Conservation (phyloP, 202 grass and related monocot genomes). For the Setaria viridis region DNA sequence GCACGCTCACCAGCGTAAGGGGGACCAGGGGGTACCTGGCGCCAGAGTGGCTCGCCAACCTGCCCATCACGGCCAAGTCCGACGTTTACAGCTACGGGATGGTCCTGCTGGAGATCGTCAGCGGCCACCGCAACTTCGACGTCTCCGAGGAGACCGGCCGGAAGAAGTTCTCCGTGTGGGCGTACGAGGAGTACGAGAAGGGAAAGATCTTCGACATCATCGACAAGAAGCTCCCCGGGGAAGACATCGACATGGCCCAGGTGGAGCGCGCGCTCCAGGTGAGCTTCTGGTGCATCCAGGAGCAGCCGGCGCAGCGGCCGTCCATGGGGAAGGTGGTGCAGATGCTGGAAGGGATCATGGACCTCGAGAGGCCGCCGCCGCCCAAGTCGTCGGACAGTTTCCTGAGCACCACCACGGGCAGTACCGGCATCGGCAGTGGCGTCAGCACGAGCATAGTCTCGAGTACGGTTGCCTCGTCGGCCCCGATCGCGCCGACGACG, state of each 20-base stretch:
- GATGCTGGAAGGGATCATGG: slow-evolving; percentile 96
- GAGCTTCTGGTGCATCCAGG: slow-evolving; percentile 99
- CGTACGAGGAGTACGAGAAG: slow-evolving; percentile 89
- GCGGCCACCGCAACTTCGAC: slow-evolving; percentile 88
- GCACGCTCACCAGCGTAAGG: slow-evolving; percentile 80
- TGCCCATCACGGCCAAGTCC: slow-evolving; percentile 90
- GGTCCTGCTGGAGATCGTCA: slow-evolving; percentile 90
- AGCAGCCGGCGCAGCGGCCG: slow-evolving; percentile 86
- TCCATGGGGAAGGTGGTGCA: slow-evolving; percentile 98
- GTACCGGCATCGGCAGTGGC: slow-evolving; percentile 27
- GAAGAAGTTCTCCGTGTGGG: slow-evolving; percentile 94
- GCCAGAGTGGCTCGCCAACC: slow-evolving; percentile 96
- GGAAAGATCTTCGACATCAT: slow-evolving; percentile 52
- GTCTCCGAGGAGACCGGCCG: slow-evolving; percentile 69
- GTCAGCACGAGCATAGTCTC: slow-evolving; percentile 48
- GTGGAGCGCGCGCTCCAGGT: slow-evolving; percentile 71
- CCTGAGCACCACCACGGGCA: slow-evolving; percentile 48
- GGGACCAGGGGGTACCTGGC: slow-evolving; percentile 91
- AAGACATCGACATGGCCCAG: slow-evolving; percentile 78
- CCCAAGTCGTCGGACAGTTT: slow-evolving; percentile 68
- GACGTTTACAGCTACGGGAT: slow-evolving; percentile 98
- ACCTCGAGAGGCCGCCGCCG: slow-evolving; percentile 78
- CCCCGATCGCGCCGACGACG: background rate
- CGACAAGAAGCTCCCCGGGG: slow-evolving; percentile 54
- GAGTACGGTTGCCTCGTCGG: slow-evolving; percentile 38